Conservation (phyloP, 441 rosid genomes). For the Populus hybrid region DNA sequence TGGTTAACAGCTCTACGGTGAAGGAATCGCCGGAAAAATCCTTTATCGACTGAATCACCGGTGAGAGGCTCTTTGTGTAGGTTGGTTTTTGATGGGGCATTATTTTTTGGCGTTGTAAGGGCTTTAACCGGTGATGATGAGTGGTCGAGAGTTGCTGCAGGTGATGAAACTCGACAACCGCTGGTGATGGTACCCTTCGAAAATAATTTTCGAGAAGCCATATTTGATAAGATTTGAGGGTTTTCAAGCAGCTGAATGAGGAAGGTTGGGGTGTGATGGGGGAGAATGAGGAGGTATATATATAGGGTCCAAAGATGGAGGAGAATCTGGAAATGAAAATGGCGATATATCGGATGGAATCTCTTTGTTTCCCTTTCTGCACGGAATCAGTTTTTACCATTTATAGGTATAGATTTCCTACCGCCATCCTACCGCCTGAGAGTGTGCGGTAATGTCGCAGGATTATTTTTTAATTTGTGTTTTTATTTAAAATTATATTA, state of each 20-base stretch:
- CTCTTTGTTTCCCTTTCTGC: not conserved
- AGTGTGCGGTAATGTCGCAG: too few relatives aligned
- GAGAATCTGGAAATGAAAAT: conserved; percentile 4
- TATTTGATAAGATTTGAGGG: conserved; percentile 21
- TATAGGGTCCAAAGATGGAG: conserved; percentile 35
- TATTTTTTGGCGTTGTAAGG: conserved; percentile 1
- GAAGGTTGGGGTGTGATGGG: not conserved
- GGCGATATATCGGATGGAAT: not conserved
- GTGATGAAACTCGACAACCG: conserved; percentile 19
- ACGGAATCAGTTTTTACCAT: not conserved
- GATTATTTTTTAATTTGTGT: too few relatives aligned
- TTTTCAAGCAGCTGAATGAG: not conserved
- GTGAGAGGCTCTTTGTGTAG: conserved; percentile 40
- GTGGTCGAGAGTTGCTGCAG: conserved; percentile 17
- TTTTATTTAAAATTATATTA: too few relatives aligned
- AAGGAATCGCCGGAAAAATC: conserved; percentile 42
- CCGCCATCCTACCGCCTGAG: too few relatives aligned
- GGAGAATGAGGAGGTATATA: conserved; percentile 19
- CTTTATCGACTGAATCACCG: conserved; percentile 27
- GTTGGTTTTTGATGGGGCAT: conserved; percentile 16
- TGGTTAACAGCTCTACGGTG: conserved; percentile 37
- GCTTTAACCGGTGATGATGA: not conserved
- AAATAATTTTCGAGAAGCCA: conserved; percentile 51
- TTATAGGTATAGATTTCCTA: too few relatives aligned
- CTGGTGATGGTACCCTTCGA: conserved; percentile 35